Conservation (phyloP, 495 filamentous ascomycete species). For the Podospora didyma region DNA sequence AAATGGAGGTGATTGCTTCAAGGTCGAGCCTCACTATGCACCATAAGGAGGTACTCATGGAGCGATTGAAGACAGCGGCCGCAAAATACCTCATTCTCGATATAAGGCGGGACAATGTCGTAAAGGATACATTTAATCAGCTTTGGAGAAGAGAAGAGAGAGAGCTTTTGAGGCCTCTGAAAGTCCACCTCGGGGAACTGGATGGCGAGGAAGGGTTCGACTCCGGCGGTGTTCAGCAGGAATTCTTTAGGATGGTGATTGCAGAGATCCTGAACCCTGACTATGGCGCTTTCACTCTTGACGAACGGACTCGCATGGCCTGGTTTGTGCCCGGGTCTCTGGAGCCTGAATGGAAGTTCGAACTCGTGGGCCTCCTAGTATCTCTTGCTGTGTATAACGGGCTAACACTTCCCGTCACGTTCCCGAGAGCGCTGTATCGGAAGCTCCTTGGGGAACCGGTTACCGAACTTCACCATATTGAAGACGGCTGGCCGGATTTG, state of each 20-base stretch:
- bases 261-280: constrained; percentile 71
- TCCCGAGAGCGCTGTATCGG: constrained; percentile 79
- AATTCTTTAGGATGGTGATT: constrained; percentile 85
- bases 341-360: constrained; percentile 83
- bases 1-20: constrained; percentile 56
- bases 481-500: constrained; percentile 83
- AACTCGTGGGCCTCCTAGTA: constrained; percentile 81
- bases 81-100: constrained; percentile 73
- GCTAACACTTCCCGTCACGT: constrained; percentile 80
- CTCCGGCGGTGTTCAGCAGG: constrained; percentile 90
- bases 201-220: constrained; percentile 86
- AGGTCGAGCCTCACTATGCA: constrained; percentile 42
- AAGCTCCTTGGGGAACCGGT: constrained; percentile 66
- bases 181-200: constrained; percentile 77
- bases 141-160: constrained; percentile 80
- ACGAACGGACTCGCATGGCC: constrained; percentile 66
- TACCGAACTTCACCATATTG: constrained; percentile 66
- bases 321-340: constrained; percentile 84
- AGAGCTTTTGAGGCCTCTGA: constrained; percentile 79
- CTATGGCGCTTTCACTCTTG: constrained; percentile 71
- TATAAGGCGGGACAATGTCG: constrained; percentile 64
- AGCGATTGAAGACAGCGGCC: constrained; percentile 59
- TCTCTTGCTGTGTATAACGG: constrained; percentile 94
- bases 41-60: constrained; percentile 48
- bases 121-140: constrained; percentile 79